phyloP scores from a whole-genome alignment of 495 filamentous ascomycete genomes.

The Rostrohypoxylon terebratum region DNA sequence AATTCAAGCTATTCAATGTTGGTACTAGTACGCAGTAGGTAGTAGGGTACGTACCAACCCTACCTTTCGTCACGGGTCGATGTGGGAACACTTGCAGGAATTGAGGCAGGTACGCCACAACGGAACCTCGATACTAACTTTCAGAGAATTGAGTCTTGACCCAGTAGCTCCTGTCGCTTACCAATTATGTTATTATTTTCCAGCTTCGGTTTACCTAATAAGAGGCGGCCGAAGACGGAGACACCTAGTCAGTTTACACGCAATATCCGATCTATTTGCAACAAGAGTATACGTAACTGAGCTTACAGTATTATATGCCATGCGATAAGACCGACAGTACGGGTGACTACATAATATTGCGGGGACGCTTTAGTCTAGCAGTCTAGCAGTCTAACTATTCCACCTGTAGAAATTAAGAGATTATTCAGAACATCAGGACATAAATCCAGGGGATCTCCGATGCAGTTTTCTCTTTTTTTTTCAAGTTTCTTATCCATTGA shows the following conservation, averaged over 20 bases:
- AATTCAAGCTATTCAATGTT: slow-evolving; percentile 37
- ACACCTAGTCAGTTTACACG: slow-evolving; percentile 14
- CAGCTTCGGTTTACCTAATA: slow-evolving; percentile 23
- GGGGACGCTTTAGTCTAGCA: slow-evolving; percentile 26
- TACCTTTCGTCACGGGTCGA: slow-evolving; percentile 2
- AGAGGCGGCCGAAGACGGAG: slow-evolving; percentile 40
- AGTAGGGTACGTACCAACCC: not conserved
- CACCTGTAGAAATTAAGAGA: slow-evolving; percentile 29
- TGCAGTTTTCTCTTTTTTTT: not conserved
- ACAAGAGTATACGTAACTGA: not conserved
- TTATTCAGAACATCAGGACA: slow-evolving; percentile 29
- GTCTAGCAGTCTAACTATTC: slow-evolving; percentile 17
- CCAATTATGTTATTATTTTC: not conserved
- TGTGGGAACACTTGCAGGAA: slow-evolving; percentile 17
- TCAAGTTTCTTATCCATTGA: not conserved
- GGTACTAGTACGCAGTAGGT: too few relatives aligned
- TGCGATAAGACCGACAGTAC: slow-evolving; percentile 16
- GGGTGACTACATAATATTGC: slow-evolving; percentile 8
- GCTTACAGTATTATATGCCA: slow-evolving; percentile 35
- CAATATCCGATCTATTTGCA: slow-evolving; percentile 12
- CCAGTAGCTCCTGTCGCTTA: slow-evolving; percentile 13
- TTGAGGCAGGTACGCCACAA: not conserved
- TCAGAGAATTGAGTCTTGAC: too few relatives aligned
- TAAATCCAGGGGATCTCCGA: slow-evolving; percentile 15
- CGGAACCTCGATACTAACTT: not conserved